Evolutionary conservation across 2,329 filamentous ascomycete species (phyloP), one percentile per base, ranked within the genome.

Genomic region (Trichophyton simii): DNA sequence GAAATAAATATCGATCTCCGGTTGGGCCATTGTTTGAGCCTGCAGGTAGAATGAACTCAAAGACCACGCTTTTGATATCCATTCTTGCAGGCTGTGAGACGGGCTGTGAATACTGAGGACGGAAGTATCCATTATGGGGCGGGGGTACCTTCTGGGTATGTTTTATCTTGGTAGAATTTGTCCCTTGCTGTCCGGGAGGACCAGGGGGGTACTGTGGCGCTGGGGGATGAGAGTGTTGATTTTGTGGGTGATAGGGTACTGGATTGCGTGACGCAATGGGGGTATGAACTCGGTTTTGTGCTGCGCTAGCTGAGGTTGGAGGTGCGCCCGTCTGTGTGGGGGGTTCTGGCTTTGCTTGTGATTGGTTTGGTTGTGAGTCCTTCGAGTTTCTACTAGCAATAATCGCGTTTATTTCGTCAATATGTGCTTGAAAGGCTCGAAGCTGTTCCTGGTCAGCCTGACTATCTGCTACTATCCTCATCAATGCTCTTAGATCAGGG

Each of bases 321-420:
- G 22, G 28, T 20, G 28, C 25, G 31, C 44, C 15, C 54, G 25
- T 11, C 41, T 66, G 59, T 3, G 58, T 28, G 18, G 58, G 50
- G 18, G 58, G 59, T 3, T 66, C 62, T 11, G 55, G 20, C 31
- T 69, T 66, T 31, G 65, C 57, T 25, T 65, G 60, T 22, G 41
- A 62, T 34, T 58, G 46, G 15, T 63, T 63, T 59, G 42, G 62
- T 64, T 66, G 69, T 57, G 71, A 70, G 63, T 73, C 71, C 61
- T 76, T 75, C 60, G 74, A 73, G 60, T 75, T 72, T 62, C 73
- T 71, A n/a, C 72, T 69, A 60, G 76, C 75, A 60, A 80, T 75
- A 34, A 79, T 78, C 1, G 75, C 76, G 63, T 79, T 80, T 9
- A 80, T 72, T 62, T 79, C 77, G 63, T 80, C 78, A 59, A 80